phyloP scores from a whole-genome alignment of 441 rosid genomes.

The Pelargonium cotyledonis region DNA sequence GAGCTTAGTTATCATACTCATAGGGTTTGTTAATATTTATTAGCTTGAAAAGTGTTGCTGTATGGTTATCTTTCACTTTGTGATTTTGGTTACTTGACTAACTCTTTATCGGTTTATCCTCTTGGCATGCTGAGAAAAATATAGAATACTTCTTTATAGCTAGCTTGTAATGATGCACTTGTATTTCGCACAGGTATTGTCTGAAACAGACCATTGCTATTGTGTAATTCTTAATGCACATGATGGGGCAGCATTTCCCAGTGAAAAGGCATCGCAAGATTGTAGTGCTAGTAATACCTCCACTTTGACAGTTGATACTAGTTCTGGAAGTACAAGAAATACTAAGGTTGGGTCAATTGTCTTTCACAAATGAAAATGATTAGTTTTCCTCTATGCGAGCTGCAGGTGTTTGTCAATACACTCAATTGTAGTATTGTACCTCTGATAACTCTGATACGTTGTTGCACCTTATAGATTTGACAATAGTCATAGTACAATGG shows the following conservation, averaged over 20 bases:
- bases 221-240: slow-evolving; percentile 91
- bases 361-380: slow-evolving; percentile 14
- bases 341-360: slow-evolving; percentile 51
- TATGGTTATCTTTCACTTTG: not conserved
- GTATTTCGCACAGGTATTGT: slow-evolving; percentile 52
- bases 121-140: not conserved
- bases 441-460: not conserved
- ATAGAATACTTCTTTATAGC: not conserved
- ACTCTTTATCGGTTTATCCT: not conserved
- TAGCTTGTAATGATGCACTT: not conserved
- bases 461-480: not conserved
- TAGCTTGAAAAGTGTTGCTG: not conserved
- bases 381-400: slow-evolving; percentile 8
- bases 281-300: slow-evolving; percentile 38
- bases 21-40: no score
- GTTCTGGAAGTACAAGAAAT: slow-evolving; percentile 37
- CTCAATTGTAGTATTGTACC: not conserved
- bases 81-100: not conserved
- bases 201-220: slow-evolving; percentile 80
- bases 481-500: not conserved
- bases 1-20: no score
- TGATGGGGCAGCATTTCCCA: slow-evolving; percentile 91
- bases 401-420: slow-evolving; percentile 5
- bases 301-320: slow-evolving; percentile 26
- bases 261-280: slow-evolving; percentile 36